Evolutionary conservation across 257 asterid genomes (phyloP).

Genomic region (Datura wrightii): DNA sequence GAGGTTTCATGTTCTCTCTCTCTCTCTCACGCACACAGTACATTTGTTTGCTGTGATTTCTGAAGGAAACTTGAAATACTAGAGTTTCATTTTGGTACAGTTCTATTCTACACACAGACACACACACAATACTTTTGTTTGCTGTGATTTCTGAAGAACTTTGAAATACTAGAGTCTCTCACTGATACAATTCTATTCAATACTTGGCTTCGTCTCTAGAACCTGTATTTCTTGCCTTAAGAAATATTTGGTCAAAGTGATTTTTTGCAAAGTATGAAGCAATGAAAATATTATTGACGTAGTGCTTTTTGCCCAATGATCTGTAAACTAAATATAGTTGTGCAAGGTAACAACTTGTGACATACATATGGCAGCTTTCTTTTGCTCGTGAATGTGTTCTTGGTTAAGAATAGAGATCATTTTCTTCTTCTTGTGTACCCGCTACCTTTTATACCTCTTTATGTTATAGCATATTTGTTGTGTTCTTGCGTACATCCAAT

Average conservation of each 20-base stretch:
- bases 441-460: neutral
- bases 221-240: slow-evolving; percentile 22
- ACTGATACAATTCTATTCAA: slow-evolving; percentile 1
- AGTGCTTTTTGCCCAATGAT: neutral
- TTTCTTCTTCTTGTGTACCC: neutral
- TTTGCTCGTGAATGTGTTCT: neutral
- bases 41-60: slow-evolving; percentile 16
- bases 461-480: slow-evolving; percentile 6
- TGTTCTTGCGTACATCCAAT: slow-evolving; percentile 21
- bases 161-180: neutral
- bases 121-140: neutral
- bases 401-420: slow-evolving; percentile 3
- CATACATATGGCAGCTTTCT: slow-evolving; percentile 1
- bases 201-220: slow-evolving; percentile 17
- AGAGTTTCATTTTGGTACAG: neutral
- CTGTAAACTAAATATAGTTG: neutral
- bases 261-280: neutral
- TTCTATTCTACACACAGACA: neutral
- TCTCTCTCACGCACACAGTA: neutral
- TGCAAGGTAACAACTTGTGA: neutral
- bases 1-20: slow-evolving; percentile 4
- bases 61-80: neutral
- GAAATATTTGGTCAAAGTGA: slow-evolving; percentile 4
- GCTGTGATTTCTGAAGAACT: slow-evolving; percentile 20
- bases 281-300: neutral